Evolutionary conservation across 257 asterid genomes (phyloP).

Genomic region (Solanum ossicruentum): DNA sequence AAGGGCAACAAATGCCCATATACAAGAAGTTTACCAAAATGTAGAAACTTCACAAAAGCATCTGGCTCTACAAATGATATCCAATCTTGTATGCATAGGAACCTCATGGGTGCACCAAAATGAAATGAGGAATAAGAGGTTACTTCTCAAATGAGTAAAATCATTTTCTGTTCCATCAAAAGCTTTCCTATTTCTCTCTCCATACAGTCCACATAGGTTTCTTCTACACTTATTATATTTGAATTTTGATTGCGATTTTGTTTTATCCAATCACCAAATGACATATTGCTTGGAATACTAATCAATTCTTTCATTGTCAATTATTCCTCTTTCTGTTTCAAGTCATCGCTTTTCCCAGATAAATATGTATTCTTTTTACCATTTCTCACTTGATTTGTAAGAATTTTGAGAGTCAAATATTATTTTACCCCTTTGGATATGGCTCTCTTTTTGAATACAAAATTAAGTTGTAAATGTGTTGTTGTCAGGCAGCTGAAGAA

Average conservation of each 20-base stretch:
- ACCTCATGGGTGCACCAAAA: background rate
- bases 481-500: constrained; percentile 88
- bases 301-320: background rate
- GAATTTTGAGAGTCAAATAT: background rate
- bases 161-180: background rate
- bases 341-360: background rate
- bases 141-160: background rate
- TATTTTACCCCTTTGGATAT: background rate
- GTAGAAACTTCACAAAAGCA: background rate
- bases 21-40: background rate
- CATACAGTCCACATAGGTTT: background rate
- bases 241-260: background rate
- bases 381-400: background rate
- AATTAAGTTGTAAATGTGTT: background rate
- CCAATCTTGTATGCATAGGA: background rate
- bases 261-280: background rate
- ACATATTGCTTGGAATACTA: background rate
- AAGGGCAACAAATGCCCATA: background rate
- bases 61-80: background rate
- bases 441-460: background rate
- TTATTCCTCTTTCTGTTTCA: background rate
- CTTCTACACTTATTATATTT: background rate
- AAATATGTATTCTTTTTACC: background rate
- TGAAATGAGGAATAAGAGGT: background rate
- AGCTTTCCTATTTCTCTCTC: background rate